These are phyloP conservation scores for Naganishia liquefaciens DNA, from an alignment of 1,284 basidiomycete genomes.

Conservation along the genomic window DNA sequence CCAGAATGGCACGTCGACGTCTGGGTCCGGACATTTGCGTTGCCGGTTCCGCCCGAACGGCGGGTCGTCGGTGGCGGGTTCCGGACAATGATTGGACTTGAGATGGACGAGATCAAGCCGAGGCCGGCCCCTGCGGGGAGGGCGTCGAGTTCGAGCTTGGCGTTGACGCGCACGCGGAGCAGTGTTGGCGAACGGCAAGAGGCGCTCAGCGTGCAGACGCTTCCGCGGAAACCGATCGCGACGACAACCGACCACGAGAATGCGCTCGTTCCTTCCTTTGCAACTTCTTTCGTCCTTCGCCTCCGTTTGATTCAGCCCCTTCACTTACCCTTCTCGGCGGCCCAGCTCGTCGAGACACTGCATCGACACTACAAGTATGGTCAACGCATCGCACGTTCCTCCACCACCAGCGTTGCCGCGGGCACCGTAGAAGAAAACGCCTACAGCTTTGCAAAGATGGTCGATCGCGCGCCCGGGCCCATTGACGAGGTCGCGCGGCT, in stretches of 20 bases:
- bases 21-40: constrained; percentile 16
- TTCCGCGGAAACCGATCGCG: constrained; percentile 9
- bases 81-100: constrained; percentile 21
- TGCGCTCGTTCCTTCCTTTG: constrained; percentile 7
- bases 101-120: constrained; percentile 15
- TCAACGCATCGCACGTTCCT: constrained; percentile 10
- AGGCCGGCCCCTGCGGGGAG: background rate
- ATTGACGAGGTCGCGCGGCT: constrained; percentile 13
- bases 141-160: background rate
- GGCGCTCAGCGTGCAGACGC: background rate
- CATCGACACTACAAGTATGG: constrained; percentile 27
- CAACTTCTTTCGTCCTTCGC: constrained; percentile 10
- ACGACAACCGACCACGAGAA: constrained; percentile 12
- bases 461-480: constrained; percentile 19
- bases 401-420: background rate
- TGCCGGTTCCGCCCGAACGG: constrained; percentile 4
- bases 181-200: background rate
- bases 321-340: constrained; percentile 12
- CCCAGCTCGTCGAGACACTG: constrained; percentile 18
- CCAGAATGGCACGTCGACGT: constrained; percentile 11
- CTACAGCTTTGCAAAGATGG: constrained; percentile 11
- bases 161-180: constrained; percentile 22
- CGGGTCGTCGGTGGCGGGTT: constrained; percentile 17
- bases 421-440: constrained; percentile 25
- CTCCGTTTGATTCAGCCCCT: constrained; percentile 9